Conservation (phyloP, 2,329 filamentous ascomycete species). For the Aureobasidium sp. region DNA sequence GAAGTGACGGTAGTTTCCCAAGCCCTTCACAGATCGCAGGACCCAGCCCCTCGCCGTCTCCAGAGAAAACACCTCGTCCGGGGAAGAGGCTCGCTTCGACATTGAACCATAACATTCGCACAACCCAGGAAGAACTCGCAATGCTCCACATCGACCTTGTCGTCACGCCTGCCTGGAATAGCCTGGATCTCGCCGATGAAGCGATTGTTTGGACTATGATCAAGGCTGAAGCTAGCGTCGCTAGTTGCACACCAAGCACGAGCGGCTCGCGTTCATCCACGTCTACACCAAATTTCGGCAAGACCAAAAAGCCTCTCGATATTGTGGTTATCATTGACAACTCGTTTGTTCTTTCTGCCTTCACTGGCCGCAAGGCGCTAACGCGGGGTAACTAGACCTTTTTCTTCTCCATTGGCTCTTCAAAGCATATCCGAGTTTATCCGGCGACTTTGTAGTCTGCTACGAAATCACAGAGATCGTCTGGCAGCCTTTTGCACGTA, state of each 20-base stretch:
- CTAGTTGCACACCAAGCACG: neutral
- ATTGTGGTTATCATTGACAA: constrained; percentile 34
- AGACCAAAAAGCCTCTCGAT: constrained; percentile 23
- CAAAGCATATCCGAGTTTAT: neutral
- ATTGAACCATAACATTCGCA: too few species aligned
- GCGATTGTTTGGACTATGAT: constrained; percentile 8
- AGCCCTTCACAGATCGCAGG: neutral
- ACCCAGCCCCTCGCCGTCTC: constrained; percentile 5
- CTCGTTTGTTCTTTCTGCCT: constrained; percentile 25
- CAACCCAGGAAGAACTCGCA: too few species aligned
- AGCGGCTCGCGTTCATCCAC: neutral
- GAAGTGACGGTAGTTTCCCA: constrained; percentile 2
- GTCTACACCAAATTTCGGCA: neutral
- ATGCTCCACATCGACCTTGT: constrained; percentile 1
- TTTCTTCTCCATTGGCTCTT: constrained; percentile 2
- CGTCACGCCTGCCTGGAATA: neutral
- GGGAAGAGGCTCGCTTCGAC: neutral
- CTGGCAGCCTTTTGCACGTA: constrained; percentile 7
- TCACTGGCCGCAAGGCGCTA: neutral
- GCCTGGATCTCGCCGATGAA: constrained; percentile 5
- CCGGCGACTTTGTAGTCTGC: constrained; percentile 9
- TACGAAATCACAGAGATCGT: constrained; percentile 1
- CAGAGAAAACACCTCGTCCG: constrained; percentile 10
- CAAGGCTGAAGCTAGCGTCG: constrained; percentile 6
- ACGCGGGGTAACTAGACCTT: constrained; percentile 4